These are phyloP conservation scores for Crithidia acanthocephali DNA, from an alignment of 208 protist genomes.

Conservation along the genomic window DNA sequence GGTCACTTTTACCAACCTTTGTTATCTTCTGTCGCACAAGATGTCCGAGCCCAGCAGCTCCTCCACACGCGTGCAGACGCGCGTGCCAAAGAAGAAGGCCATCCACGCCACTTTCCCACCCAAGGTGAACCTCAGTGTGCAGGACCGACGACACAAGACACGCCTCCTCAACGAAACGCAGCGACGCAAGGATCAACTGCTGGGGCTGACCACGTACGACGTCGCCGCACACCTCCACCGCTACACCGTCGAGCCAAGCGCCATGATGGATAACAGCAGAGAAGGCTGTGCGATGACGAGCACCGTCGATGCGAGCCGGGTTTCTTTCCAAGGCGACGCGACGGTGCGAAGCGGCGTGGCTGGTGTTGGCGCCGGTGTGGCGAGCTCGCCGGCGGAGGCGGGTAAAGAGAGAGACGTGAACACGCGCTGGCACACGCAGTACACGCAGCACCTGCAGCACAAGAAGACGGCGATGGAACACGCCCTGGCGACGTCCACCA, in stretches of 20 bases:
- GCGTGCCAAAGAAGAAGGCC: constrained; percentile 7
- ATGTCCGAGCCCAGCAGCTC: constrained; percentile 5
- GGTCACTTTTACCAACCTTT: neutral
- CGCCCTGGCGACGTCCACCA: neutral
- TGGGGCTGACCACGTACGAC: constrained; percentile 48
- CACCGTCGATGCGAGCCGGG: neutral
- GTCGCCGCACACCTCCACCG: constrained; percentile 55
- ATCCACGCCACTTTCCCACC: neutral
- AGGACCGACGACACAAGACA: constrained; percentile 68
- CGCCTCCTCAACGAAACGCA: constrained; percentile 56
- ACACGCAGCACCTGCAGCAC: constrained; percentile 8
- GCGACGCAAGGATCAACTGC: constrained; percentile 58
- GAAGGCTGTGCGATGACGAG: neutral
- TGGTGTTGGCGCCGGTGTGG: no score
- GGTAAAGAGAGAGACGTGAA: constrained; percentile 9
- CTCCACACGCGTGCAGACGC: neutral
- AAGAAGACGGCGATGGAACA: neutral
- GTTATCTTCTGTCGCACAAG: neutral
- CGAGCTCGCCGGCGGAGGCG: neutral
- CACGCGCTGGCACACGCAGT: constrained; percentile 23
- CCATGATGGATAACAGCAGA: constrained; percentile 43
- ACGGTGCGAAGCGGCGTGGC: no score
- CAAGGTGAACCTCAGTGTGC: constrained; percentile 55
- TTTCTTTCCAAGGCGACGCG: no score
- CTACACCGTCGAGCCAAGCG: constrained; percentile 27